These are phyloP conservation scores for Clathrospora elynae DNA, from an alignment of 2,329 filamentous ascomycete genomes.

Conservation along the genomic window DNA sequence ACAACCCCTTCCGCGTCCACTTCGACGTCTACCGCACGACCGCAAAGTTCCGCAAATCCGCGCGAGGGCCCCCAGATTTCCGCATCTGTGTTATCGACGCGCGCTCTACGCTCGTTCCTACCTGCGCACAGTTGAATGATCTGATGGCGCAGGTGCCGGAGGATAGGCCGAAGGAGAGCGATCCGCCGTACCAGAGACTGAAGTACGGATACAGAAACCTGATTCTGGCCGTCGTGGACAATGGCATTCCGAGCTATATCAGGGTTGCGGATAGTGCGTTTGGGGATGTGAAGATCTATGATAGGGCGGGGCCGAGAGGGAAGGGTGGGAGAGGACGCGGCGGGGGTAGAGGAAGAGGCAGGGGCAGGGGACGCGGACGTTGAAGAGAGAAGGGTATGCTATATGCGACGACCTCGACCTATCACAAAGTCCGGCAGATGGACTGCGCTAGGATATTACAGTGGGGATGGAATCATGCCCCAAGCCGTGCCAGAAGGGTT, in stretches of 20 bases:
- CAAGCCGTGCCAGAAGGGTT: no score
- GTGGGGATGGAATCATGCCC: no score
- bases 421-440: no score
- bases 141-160: slow-evolving; percentile 77
- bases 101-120: slow-evolving; percentile 71
- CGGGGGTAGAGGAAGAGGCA: slow-evolving; percentile 51
- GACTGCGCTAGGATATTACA: no score
- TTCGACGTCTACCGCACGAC: slow-evolving; percentile 83
- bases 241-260: slow-evolving; percentile 87
- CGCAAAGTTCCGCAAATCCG: slow-evolving; percentile 72
- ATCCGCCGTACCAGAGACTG: slow-evolving; percentile 72
- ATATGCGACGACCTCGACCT: no score
- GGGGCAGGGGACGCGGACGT: slow-evolving; percentile 26
- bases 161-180: slow-evolving; percentile 62
- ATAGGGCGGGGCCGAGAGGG: slow-evolving; percentile 46
- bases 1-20: slow-evolving; percentile 70
- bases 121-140: slow-evolving; percentile 70
- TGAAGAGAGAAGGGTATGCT: no score
- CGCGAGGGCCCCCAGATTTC: slow-evolving; percentile 79
- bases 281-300: slow-evolving; percentile 70
- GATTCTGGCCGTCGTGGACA: slow-evolving; percentile 84
- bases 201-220: slow-evolving; percentile 86
- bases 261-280: slow-evolving; percentile 81
- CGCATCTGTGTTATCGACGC: slow-evolving; percentile 82
- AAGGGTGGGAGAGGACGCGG: slow-evolving; percentile 47